Conservation (phyloP, 83 land plant species). For the Picea abies region DNA sequence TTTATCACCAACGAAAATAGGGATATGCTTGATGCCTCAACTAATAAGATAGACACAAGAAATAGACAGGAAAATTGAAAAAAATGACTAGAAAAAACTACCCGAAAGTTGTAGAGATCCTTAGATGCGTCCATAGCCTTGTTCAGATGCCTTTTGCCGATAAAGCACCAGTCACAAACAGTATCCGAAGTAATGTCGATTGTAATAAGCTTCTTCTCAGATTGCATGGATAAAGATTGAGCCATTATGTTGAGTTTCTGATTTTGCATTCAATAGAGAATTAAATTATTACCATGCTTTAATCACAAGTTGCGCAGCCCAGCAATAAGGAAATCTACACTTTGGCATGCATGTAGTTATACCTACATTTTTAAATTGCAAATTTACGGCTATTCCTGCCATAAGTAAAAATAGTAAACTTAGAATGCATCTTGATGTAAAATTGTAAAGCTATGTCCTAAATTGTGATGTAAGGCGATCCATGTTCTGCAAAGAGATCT, state of each 20-base stretch:
- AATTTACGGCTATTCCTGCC: not conserved
- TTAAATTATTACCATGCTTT: not conserved
- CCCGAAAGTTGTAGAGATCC: constrained; percentile 76
- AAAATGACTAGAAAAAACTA: constrained; percentile 18
- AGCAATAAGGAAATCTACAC: no score
- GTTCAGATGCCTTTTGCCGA: constrained; percentile 80
- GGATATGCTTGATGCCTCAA: not conserved
- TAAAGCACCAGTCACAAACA: constrained; percentile 94
- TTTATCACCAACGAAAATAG: not conserved
- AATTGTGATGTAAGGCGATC: not conserved
- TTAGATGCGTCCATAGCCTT: constrained; percentile 64
- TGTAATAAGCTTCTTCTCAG: constrained; percentile 60
- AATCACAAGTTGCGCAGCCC: not conserved
- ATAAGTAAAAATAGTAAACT: not conserved
- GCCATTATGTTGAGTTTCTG: constrained; percentile 27
- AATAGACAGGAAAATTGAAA: constrained; percentile 7
- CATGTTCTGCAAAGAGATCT: no score
- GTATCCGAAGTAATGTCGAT: constrained; percentile 85
- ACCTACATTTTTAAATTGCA: no score
- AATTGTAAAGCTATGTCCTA: not conserved
- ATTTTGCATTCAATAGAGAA: constrained; percentile 1
- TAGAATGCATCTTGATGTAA: not conserved
- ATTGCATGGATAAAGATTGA: constrained; percentile 17
- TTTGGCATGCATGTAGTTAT: no score
- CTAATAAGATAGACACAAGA: not conserved